These are phyloP conservation scores for Dentipellis fragilis DNA, from an alignment of 768 basidiomycete species.

Conservation along the genomic window DNA sequence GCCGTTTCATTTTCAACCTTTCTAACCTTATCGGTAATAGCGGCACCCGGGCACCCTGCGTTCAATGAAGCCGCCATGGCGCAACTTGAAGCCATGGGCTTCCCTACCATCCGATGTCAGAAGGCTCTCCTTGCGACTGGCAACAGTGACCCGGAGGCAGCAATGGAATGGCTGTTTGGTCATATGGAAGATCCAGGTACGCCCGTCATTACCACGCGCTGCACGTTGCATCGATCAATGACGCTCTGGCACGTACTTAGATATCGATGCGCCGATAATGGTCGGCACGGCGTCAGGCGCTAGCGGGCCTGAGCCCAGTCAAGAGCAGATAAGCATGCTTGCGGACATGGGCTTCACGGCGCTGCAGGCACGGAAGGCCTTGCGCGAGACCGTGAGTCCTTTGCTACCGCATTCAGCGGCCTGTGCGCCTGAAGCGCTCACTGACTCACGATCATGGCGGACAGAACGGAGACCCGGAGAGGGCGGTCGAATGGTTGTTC, in stretches of 20 bases:
- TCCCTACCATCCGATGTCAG: conserved; percentile 76
- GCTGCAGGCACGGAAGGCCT: conserved; percentile 77
- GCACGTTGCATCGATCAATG: neutral
- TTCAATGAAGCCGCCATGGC: conserved; percentile 70
- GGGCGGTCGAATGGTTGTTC: conserved; percentile 95
- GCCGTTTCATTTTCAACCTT: neutral
- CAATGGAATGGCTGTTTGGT: conserved; percentile 92
- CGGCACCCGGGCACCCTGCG: conserved; percentile 36
- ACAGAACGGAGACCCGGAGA: conserved; percentile 66
- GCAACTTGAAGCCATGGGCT: conserved; percentile 85
- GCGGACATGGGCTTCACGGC: conserved; percentile 88
- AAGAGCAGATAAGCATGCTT: conserved; percentile 65
- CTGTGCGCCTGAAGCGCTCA: neutral
- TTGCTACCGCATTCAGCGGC: neutral
- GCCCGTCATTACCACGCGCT: conserved; percentile 5
- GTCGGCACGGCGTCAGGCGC: conserved; percentile 16
- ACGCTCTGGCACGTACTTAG: conserved; percentile 26
- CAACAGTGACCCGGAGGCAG: conserved; percentile 59
- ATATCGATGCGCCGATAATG: conserved; percentile 76
- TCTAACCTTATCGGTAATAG: conserved; percentile 4
- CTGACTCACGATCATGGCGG: neutral
- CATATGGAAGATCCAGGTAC: conserved; percentile 93
- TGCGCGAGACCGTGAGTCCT: conserved; percentile 68
- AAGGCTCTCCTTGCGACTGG: conserved; percentile 89
- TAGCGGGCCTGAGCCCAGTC: conserved; percentile 42